Conservation (phyloP, 352 stramenopile genomes). For the Globisporangium ultimum region DNA sequence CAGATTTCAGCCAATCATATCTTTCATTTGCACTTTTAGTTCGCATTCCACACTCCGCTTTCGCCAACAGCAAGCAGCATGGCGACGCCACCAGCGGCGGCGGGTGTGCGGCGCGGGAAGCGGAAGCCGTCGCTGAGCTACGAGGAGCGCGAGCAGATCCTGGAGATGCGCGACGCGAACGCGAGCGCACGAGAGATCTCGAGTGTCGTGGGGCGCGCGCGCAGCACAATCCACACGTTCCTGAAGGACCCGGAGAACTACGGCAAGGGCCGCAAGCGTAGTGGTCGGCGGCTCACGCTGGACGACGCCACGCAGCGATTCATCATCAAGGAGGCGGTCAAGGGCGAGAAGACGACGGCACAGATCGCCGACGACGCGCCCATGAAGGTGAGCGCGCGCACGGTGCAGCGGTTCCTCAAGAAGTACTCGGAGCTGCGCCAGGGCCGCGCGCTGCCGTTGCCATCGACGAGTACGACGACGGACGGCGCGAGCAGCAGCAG, state of each 20-base stretch:
- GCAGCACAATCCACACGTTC: constrained; percentile 2
- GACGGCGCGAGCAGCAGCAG: not conserved
- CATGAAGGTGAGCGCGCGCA: constrained; percentile 6
- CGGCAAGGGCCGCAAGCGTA: not conserved
- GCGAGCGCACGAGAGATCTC: constrained; percentile 7
- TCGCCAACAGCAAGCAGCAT: not conserved
- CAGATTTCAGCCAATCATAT: too few relatives aligned
- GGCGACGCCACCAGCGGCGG: not conserved
- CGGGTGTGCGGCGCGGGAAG: not conserved
- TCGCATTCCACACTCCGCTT: too few relatives aligned
- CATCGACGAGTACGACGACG: not conserved
- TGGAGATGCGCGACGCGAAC: constrained; percentile 1
- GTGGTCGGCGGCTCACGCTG: constrained; percentile 1
- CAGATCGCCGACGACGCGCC: constrained; percentile 6
- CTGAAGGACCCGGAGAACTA: constrained; percentile 7
- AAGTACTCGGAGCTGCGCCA: constrained; percentile 5
- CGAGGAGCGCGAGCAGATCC: constrained; percentile 7
- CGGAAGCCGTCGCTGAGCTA: constrained; percentile 5
- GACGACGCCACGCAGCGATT: constrained; percentile 7
- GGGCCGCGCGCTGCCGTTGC: not conserved
- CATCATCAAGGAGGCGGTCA: constrained; percentile 6
- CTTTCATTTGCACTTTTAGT: too few relatives aligned
- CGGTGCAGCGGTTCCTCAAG: constrained; percentile 5
- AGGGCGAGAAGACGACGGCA: constrained; percentile 4
- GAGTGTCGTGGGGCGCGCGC: not conserved